Conservation (phyloP, 805 yeast genomes). For the Suhomyces pyralidae region DNA sequence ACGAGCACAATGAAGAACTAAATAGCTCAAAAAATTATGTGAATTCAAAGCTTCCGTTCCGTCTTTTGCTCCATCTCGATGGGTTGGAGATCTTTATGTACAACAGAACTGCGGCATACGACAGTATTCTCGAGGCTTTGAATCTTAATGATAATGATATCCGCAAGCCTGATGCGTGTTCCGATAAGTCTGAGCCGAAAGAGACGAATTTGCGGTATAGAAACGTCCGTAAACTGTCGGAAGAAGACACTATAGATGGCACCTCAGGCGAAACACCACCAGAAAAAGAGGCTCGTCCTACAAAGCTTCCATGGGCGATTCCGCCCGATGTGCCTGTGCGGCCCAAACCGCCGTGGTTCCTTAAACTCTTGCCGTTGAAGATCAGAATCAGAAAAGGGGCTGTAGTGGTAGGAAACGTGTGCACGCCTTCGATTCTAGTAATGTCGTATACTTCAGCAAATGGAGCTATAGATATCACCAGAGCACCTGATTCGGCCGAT, state of each 20-base stretch:
- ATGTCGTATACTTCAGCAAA: conserved; percentile 53
- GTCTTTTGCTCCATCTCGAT: conserved; percentile 56
- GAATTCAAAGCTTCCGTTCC: conserved; percentile 51
- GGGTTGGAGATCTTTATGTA: conserved; percentile 84
- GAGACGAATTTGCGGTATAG: conserved; percentile 10
- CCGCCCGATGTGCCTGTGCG: neutral
- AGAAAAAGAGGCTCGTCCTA: neutral
- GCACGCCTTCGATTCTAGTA: conserved; percentile 71
- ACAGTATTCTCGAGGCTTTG: conserved; percentile 49
- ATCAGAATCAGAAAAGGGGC: conserved; percentile 64
- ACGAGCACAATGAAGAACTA: neutral
- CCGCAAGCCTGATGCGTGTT: neutral
- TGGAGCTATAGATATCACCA: conserved; percentile 57
- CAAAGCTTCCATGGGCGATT: neutral
- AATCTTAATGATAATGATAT: conserved; percentile 13
- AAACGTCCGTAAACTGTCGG: conserved; percentile 10
- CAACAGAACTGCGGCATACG: conserved; percentile 78
- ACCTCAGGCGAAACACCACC: conserved; percentile 4
- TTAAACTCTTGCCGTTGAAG: conserved; percentile 58
- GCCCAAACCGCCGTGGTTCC: conserved; percentile 8
- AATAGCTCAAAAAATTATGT: conserved; percentile 3
- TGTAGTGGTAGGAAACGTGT: conserved; percentile 72
- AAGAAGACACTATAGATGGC: neutral
- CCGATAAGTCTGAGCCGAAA: conserved; percentile 14
- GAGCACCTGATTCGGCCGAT: conserved; percentile 51